A percentile compares a stretch with the other conserved stretches of the same genome.
These are phyloP conservation scores for Blastobotrys mokoenaii DNA, from an alignment of 805 yeast genomes.

Conservation along the genomic window DNA sequence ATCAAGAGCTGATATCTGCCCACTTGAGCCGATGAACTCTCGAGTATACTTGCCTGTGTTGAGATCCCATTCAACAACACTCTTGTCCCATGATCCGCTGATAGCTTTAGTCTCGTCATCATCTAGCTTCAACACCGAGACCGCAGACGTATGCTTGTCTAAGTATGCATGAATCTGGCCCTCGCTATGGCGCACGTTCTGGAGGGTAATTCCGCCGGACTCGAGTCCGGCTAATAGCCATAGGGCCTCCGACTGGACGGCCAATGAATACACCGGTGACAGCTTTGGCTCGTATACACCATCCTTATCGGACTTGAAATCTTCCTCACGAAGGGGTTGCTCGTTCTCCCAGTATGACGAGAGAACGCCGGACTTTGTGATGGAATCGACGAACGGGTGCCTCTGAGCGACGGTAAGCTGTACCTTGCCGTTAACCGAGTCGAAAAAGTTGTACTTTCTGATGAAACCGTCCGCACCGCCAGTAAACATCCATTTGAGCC, in stretches of 20 bases:
- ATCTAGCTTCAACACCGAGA: constrained; percentile 62
- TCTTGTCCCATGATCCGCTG: constrained; percentile 88
- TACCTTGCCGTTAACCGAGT: constrained; percentile 76
- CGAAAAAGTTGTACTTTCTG: constrained; percentile 78
- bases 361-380: constrained; percentile 76
- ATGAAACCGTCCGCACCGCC: constrained; percentile 97
- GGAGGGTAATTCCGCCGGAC: constrained; percentile 76
- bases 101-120: constrained; percentile 53
- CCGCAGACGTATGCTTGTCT: constrained; percentile 60
- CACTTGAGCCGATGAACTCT: constrained; percentile 49
- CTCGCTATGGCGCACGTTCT: constrained; percentile 73
- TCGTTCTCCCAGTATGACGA: constrained; percentile 94
- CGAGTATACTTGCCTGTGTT: constrained; percentile 52
- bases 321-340: constrained; percentile 55
- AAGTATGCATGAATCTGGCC: constrained; percentile 77
- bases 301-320: constrained; percentile 32
- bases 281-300: constrained; percentile 33
- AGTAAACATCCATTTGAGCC: constrained; percentile 78
- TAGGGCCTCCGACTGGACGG: constrained; percentile 69
- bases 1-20: constrained; percentile 72
- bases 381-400: constrained; percentile 80
- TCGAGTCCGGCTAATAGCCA: constrained; percentile 79
- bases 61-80: constrained; percentile 76
- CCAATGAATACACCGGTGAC: constrained; percentile 84
- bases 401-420: constrained; percentile 86